These are phyloP conservation scores for Colletotrichum endophyticum DNA, from an alignment of 2,329 filamentous ascomycete species.

Conservation along the genomic window DNA sequence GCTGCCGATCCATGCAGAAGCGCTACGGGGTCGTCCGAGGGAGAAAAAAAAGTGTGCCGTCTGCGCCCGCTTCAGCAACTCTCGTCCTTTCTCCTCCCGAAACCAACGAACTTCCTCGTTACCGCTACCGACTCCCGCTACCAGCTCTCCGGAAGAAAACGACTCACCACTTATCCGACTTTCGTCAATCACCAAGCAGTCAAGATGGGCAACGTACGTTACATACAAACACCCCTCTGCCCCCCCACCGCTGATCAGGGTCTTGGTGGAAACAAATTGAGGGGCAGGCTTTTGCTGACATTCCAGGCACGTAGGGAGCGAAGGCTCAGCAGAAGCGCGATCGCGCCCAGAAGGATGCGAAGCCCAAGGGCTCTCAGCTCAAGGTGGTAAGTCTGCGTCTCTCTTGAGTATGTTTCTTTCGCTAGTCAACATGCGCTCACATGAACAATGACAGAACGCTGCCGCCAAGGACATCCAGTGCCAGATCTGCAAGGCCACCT, in stretches of 20 bases:
- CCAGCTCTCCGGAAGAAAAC: neutral
- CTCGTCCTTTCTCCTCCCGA: neutral
- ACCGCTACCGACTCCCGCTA: neutral
- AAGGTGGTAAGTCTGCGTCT: slow-evolving; percentile 59
- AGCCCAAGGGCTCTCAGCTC: slow-evolving; percentile 65
- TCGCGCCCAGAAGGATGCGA: slow-evolving; percentile 68
- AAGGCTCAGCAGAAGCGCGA: slow-evolving; percentile 76
- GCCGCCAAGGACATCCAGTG: slow-evolving; percentile 80
- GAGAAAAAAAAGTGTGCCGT: neutral
- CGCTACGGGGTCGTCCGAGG: slow-evolving; percentile 6
- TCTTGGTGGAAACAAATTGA: slow-evolving; percentile 19
- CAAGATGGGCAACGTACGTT: slow-evolving; percentile 25
- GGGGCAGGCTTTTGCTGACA: slow-evolving; percentile 12
- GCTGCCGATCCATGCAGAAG: slow-evolving; percentile 13
- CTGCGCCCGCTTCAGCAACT: neutral
- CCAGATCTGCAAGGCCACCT: slow-evolving; percentile 77
- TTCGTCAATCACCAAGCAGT: neutral
- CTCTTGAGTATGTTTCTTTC: neutral
- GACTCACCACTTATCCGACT: neutral
- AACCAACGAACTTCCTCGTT: neutral
- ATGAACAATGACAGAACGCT: slow-evolving; percentile 60
- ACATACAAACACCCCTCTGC: neutral
- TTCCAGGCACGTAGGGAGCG: slow-evolving; percentile 53
- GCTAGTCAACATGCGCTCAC: slow-evolving; percentile 17
- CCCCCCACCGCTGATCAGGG: slow-evolving; percentile 19